A percentile compares a stretch with the other conserved stretches of the same genome.
Conservation (phyloP, 2,329 filamentous ascomycete genomes). For the Blastomyces silverae region DNA sequence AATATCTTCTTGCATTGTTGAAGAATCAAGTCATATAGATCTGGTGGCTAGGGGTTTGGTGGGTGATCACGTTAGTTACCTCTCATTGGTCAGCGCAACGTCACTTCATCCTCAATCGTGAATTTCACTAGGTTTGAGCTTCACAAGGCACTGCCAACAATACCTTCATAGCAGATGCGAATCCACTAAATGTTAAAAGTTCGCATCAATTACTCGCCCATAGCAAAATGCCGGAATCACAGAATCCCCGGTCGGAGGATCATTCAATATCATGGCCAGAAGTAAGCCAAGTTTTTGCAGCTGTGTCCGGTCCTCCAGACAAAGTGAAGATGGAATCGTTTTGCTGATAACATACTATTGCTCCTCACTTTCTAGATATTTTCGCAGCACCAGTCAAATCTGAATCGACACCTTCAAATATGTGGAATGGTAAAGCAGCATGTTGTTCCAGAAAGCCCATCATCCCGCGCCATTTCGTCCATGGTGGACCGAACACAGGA, state of each 20-base stretch:
- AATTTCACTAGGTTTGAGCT: neutral
- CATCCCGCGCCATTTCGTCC: slow-evolving; percentile 29
- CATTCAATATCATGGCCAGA: slow-evolving; percentile 25
- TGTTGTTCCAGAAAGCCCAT: slow-evolving; percentile 26
- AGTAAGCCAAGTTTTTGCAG: slow-evolving; percentile 16
- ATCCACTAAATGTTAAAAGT: neutral
- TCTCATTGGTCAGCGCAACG: slow-evolving; percentile 6
- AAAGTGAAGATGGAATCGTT: neutral
- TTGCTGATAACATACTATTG: slow-evolving; percentile 1
- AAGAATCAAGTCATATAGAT: no score
- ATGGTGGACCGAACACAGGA: slow-evolving; percentile 38
- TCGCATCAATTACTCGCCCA: no score
- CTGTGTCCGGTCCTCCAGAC: neutral
- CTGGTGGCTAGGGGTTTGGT: no score
- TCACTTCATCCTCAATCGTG: neutral
- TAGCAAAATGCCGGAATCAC: neutral
- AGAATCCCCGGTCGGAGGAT: neutral
- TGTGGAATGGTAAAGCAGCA: slow-evolving; percentile 33
- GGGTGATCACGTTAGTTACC: no score
- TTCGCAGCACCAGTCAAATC: slow-evolving; percentile 36
- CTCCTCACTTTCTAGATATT: slow-evolving; percentile 32
- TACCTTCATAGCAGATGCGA: neutral
- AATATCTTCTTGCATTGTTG: no score
- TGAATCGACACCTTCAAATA: slow-evolving; percentile 37
- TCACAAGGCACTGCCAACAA: neutral